These are phyloP conservation scores for Mallotus japonicus DNA, from an alignment of 441 rosid genomes.

Conservation along the genomic window DNA sequence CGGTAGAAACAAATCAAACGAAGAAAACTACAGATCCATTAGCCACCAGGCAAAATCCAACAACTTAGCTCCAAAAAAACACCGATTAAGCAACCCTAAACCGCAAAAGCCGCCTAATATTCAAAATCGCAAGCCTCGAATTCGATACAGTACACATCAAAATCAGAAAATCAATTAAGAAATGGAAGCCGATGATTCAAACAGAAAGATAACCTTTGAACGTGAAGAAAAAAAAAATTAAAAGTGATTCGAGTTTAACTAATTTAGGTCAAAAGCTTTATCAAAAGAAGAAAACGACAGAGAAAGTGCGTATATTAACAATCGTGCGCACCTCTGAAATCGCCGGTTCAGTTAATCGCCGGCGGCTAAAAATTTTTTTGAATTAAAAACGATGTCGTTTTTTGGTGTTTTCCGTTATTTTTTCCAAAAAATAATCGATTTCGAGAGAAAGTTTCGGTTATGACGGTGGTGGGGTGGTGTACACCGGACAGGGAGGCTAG, in stretches of 20 bases:
- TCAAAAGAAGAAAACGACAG: background rate
- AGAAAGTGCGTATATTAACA: constrained; percentile 40
- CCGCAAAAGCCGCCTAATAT: constrained; percentile 32
- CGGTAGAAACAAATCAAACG: constrained; percentile 7
- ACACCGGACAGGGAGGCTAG: constrained; percentile 26
- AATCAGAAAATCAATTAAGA: constrained; percentile 21
- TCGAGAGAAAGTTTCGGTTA: constrained; percentile 10
- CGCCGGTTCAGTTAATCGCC: constrained; percentile 47
- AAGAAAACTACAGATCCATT: constrained; percentile 57
- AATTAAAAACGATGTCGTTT: no score
- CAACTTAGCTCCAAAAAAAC: constrained; percentile 38
- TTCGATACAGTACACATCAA: constrained; percentile 11
- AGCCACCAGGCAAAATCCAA: constrained; percentile 25
- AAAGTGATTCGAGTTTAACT: constrained; percentile 24
- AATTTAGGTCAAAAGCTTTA: constrained; percentile 28
- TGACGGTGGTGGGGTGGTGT: constrained; percentile 27
- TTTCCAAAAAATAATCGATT: background rate
- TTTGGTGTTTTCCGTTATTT: background rate
- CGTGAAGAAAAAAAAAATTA: constrained; percentile 16
- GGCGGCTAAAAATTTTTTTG: constrained; percentile 23
- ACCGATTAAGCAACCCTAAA: constrained; percentile 38
- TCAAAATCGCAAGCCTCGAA: constrained; percentile 29
- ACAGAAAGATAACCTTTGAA: constrained; percentile 30
- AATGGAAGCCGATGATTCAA: constrained; percentile 10
- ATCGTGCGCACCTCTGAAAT: constrained; percentile 47